Evolutionary conservation across 805 yeast genomes (phyloP), one percentile per base, ranked within the genome.

Genomic region (Ogataea pilisensis): DNA sequence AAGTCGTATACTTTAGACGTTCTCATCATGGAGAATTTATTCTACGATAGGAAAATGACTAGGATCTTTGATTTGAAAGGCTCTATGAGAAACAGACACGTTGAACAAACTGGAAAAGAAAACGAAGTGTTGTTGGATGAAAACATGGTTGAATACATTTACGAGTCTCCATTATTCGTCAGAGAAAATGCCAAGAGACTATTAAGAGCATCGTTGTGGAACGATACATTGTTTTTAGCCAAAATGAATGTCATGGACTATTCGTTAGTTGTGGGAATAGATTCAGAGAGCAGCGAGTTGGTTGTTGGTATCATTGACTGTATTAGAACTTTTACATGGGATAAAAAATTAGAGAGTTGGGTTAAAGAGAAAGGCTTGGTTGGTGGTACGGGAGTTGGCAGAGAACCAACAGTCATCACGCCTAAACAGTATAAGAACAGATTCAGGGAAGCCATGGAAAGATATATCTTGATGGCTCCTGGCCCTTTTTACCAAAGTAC

Each of bases 171-270:
- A 0, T 75, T 93, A 28, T 95, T 88, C 69, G 95, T 93, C 5
- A 72, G 91, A 43, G 97, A 91, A 54, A 90, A 89, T 53, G 91
- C 89, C 57, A 93, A 93, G 58, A 82, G 85, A 52, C 65, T 89
- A 29, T 62, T 93, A 36, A 68, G 96, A 35, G 91, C 96, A 0
- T 90, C 96, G 0, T 65, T 93, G 22, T 93, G 95, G 84, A 93
- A 95, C 57, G 99, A 93, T 55, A 93, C 98, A 0, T 68, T 93
- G 13, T 95, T 93, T 59, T 66, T 93, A 39, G 89, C 95, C 3
- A 93, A 95, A 55, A 87, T 93, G 95, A 95, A 93, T 57, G 98
- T 93, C 5, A 93, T 93, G 99, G 99, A 93, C 61, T 93, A 93
- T 57, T 91, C 98, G 0, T 69, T 93, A 48, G 96, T 93, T 8